Base-by-base conservation (phyloP, 306 rosid genomes). In the Crotalaria pallida region DNA sequence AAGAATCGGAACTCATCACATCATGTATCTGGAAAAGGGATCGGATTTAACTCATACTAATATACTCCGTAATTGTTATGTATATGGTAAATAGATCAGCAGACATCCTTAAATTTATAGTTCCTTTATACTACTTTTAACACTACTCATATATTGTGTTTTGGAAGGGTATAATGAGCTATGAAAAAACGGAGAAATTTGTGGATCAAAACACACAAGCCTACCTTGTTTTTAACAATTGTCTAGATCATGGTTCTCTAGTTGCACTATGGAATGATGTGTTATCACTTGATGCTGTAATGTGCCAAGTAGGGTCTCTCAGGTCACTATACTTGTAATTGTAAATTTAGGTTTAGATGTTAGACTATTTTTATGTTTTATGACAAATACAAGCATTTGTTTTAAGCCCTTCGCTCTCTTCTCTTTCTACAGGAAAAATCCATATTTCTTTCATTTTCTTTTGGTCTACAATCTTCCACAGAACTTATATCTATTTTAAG, bases 71-170 rank as follows among this genome's bases (percentile, higher is more conserved):
- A 23, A n/a, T 72, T 72, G 6, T 53, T 26, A 38, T 13, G 10
- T 24, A 36, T 48, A 13, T 43, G 34, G 57, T 60, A 31, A 41
- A 19, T 43, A 41, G 72, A 31, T 41, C 65, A 13, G 24, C 31
- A 10, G 44, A 21, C 50, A 40, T 40, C 18, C 49, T 6, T 34
- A 40, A 41, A 29, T 22, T 50, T 52, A 17, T 51, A n/a, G 31
- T 59, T 24, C 26, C 64, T 34, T 67, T 21, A 50, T 58, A 27
- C 13, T 69, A 27, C 13, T 69, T 69, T 76, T 38, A 55, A 18
- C 24, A 62, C 58, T 40, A 9, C 16, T 15, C 10, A 48, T 31
- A 59, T 38, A n/a, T 60, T n/a, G 18, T 31, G 4, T 33, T 56
- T 47, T 47, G 29, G 22, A 13, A 33, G n/a, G 62, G 17, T 15